Conservation (phyloP, 805 yeast species). For the Komagataella ulmi region DNA sequence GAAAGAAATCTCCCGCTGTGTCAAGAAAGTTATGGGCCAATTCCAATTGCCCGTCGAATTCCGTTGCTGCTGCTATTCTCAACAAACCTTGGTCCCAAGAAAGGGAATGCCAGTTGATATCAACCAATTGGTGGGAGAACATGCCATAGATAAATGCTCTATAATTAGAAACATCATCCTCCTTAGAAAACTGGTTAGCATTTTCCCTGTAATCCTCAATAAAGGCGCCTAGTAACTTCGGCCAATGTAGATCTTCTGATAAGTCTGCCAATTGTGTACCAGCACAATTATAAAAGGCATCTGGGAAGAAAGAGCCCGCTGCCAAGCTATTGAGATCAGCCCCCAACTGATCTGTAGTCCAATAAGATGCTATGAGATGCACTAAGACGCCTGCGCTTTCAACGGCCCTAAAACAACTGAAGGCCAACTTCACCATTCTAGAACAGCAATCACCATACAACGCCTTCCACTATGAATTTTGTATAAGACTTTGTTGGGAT, state of each 20-base stretch:
- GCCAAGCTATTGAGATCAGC: conserved; percentile 10
- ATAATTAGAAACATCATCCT: conserved; percentile 11
- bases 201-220: conserved; percentile 25
- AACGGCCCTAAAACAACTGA: not conserved
- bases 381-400: not conserved
- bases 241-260: conserved; percentile 63
- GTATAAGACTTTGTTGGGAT: not conserved
- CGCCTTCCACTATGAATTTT: not conserved
- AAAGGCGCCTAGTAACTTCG: conserved; percentile 40
- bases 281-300: conserved; percentile 50
- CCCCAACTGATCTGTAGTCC: not conserved
- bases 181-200: conserved; percentile 7
- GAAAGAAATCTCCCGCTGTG: conserved; percentile 50
- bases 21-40: conserved; percentile 45
- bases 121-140: conserved; percentile 49
- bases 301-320: conserved; percentile 61
- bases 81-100: conserved; percentile 42
- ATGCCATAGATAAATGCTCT: conserved; percentile 47
- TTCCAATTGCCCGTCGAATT: conserved; percentile 35
- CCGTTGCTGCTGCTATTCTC: conserved; percentile 31
- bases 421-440: not conserved
- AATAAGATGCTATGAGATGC: not conserved
- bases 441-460: not conserved
- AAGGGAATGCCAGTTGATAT: conserved; percentile 57
- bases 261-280: conserved; percentile 24